These are phyloP conservation scores for Byssochlamys sp. DNA, from an alignment of 2,329 filamentous ascomycete genomes.

Conservation along the genomic window DNA sequence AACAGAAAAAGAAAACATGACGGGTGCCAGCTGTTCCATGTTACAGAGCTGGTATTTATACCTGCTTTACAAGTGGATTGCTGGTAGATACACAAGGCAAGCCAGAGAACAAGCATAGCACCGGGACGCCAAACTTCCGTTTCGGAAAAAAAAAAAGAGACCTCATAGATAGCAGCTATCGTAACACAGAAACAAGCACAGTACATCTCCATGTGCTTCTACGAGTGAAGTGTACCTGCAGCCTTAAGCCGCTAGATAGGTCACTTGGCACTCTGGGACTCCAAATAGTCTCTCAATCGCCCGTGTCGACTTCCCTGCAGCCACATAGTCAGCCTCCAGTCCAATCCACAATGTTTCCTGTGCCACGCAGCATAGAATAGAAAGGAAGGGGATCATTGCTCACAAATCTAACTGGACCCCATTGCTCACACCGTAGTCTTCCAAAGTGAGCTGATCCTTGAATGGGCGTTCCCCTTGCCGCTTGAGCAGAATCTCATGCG, in stretches of 20 bases:
- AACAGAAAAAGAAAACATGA: conserved; percentile 3
- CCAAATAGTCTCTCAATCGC: conserved; percentile 25
- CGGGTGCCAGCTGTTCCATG: conserved; percentile 10
- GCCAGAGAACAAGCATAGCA: conserved; percentile 1
- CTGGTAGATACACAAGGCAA: conserved; percentile 20
- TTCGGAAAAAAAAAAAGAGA: not conserved
- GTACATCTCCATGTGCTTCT: conserved; percentile 4
- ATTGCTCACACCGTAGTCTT: conserved; percentile 89
- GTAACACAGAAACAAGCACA: not conserved
- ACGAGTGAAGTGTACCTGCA: conserved; percentile 1
- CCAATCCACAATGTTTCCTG: not conserved
- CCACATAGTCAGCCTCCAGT: conserved; percentile 16
- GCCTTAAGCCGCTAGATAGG: not conserved
- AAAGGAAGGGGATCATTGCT: conserved; percentile 11
- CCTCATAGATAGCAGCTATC: conserved; percentile 3
- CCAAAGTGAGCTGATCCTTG: conserved; percentile 77
- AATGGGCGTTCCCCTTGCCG: conserved; percentile 87
- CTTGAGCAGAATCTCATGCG: conserved; percentile 85
- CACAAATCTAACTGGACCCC: conserved; percentile 55
- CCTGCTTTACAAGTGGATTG: conserved; percentile 15
- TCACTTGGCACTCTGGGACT: conserved; percentile 2
- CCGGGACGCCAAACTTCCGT: not conserved
- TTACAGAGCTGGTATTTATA: conserved; percentile 8
- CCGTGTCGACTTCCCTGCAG: conserved; percentile 38
- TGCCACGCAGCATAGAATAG: not conserved